phyloP scores from a whole-genome alignment of 306 rosid genomes.

The Malus sieversii region DNA sequence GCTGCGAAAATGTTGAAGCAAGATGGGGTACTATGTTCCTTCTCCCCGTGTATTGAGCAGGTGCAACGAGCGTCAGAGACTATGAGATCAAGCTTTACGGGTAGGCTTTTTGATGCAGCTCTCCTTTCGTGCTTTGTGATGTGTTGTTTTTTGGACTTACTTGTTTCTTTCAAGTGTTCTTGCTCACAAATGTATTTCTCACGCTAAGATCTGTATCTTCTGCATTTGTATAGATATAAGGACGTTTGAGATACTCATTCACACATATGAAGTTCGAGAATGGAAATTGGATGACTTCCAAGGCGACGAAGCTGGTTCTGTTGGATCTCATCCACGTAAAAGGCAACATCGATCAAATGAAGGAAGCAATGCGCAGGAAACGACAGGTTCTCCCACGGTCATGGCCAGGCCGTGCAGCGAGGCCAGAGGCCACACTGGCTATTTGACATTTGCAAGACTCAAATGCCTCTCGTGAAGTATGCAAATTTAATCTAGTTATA shows the following conservation, averaged over 20 bases:
- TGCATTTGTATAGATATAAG: conserved; percentile 51
- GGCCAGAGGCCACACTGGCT: conserved; percentile 90
- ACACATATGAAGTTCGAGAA: conserved; percentile 67
- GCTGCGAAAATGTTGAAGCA: conserved; percentile 61
- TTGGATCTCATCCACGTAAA: conserved; percentile 58
- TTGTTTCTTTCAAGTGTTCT: neutral
- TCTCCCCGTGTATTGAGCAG: conserved; percentile 82
- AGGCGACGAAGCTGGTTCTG: conserved; percentile 17
- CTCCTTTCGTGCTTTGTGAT: neutral
- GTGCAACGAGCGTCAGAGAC: conserved; percentile 64
- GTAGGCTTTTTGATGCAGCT: conserved; percentile 31
- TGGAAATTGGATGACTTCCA: conserved; percentile 26
- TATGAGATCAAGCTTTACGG: conserved; percentile 54
- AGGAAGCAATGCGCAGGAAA: conserved; percentile 31
- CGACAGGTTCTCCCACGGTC: conserved; percentile 32
- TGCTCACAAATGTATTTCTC: neutral
- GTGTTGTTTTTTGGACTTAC: neutral
- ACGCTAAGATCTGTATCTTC: neutral
- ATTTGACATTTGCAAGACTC: conserved; percentile 79
- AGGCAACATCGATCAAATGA: conserved; percentile 50
- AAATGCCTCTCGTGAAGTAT: conserved; percentile 41
- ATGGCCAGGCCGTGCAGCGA: conserved; percentile 68
- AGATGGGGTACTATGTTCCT: conserved; percentile 70
- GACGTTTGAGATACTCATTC: conserved; percentile 82
- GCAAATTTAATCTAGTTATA: neutral